A percentile compares a stretch with the other conserved stretches of the same genome.
Evolutionary conservation across 2,329 filamentous ascomycete species (phyloP).

Genomic region (Magnaporthales sp.): DNA sequence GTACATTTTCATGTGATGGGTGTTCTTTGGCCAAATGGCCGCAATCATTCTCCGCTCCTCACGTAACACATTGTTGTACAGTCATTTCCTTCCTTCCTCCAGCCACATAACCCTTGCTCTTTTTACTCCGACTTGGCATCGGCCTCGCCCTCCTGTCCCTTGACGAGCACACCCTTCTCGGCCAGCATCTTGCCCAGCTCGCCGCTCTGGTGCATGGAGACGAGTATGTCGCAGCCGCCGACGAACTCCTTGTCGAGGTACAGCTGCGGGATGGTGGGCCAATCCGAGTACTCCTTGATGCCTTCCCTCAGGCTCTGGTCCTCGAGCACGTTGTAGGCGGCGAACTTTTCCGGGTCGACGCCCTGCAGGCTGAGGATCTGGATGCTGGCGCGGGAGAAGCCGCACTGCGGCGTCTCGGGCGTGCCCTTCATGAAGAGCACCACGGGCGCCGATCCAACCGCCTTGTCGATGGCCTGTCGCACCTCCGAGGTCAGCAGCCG

Average conservation of each 20-base stretch:
- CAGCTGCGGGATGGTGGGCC: conserved; percentile 96
- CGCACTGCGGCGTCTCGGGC: conserved; percentile 70
- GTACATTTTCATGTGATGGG: not conserved
- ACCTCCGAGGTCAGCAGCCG: conserved; percentile 77
- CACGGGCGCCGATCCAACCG: conserved; percentile 78
- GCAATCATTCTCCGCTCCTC: not conserved
- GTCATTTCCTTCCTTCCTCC: not conserved
- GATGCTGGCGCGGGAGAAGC: conserved; percentile 90
- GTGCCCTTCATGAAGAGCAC: conserved; percentile 95
- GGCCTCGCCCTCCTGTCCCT: not conserved
- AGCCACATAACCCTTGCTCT: not conserved
- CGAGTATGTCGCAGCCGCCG: conserved; percentile 93
- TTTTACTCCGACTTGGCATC: not conserved
- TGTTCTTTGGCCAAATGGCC: not conserved
- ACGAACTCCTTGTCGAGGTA: conserved; percentile 95
- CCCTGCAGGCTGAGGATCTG: conserved; percentile 93
- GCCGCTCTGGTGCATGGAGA: conserved; percentile 95
- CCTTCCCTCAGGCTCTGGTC: conserved; percentile 79
- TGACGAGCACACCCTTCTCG: conserved; percentile 78
- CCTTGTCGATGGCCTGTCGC: conserved; percentile 78
- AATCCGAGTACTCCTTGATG: conserved; percentile 98
- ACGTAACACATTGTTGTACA: conserved; percentile 1
- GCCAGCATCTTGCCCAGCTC: conserved; percentile 86
- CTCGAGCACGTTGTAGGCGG: conserved; percentile 96
- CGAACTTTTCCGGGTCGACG: conserved; percentile 90